Evolutionary conservation across 306 rosid genomes (phyloP), one percentile per base, ranked within the genome.

Genomic region (Carpinus fangiana): DNA sequence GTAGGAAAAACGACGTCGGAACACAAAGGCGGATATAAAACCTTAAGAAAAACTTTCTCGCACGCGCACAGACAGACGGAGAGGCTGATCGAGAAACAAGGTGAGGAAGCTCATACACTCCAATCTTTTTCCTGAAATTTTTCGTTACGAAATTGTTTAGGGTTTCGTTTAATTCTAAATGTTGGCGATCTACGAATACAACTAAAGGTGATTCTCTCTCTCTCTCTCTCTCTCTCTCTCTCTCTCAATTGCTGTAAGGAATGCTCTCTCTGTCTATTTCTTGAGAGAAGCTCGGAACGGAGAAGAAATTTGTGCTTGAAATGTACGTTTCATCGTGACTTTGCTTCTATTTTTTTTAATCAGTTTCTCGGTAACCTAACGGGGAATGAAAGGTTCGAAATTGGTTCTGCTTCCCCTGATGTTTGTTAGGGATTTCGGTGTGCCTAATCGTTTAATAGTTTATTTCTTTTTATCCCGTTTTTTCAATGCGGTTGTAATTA

Each of bases 191-290:
- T 59, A 11, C 23, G 65, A 59, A 5, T 21, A 23, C 28, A 11
- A 26, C 16, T 23, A 9, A 82, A 82, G 82, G 78, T 74, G 75
- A 43, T 11, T 23, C 11, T 4, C 23, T 43, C 12, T 34, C 26
- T 23, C 11, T 4, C 23, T 41, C 12, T 34, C 28, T 76, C 36
- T 34, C 36, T 36, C 23, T 21, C 9, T 4, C 23, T 43, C 12
- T 34, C 31, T n/a, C 47, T 4, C 64, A n/a, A 76, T 48, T 57
- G 28, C 21, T 26, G 28, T 1, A n/a, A 8, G 6, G 65, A 57
- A 57, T 57, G 65, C 50, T 36, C 21, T 66, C 50, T 36, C 47
- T 38, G 51, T 66, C 56, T 46, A 34, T 16, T 43, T 53, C 17
- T n/a, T 16, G 69, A 68, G 50, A 12, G 54, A 55, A 77, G 54